Base-by-base conservation (phyloP, 306 rosid species). In the Dryas octopetala region DNA sequence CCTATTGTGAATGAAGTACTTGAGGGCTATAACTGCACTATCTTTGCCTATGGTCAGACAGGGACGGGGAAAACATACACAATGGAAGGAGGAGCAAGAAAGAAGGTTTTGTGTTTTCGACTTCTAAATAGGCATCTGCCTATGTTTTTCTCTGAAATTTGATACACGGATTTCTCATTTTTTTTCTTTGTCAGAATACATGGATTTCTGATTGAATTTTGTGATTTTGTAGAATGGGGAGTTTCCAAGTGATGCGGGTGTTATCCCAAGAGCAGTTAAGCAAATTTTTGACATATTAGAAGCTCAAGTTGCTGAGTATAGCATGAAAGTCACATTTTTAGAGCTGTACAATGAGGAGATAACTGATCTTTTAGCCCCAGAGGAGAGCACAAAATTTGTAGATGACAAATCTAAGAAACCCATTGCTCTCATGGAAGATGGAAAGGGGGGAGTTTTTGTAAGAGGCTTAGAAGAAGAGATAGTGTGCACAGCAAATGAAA, bases 391-490 rank as follows among this genome's bases (percentile, higher is more conserved):
- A 6, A 96, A 92, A 83, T 90, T 88, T 79, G 76, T 88, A 48
- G 99, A 96, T 54, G 99, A 96, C 60, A 96, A 96, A 81, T 86
- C 94, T 77, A 92, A 87, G 86, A 96, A 92, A 87, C 99, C 99
- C 44, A 90, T 96, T 17, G 98, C 99, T 76, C 95, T 96, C 68
- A 96, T 96, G 99, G 99, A 96, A 81, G 99, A 96, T 74, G 99
- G 99, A 66, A 96, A 84, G 78, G 99, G 99, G 57, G 99, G 99
- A 58, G 99, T 96, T 64, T 91, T 96, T 73, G 99, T 96, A 47
- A 84, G 98, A 80, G 99, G 99, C 8, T 83, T 96, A 86, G 99
- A 96, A 85, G 99, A 96, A 90, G 99, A 96, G 91, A 96, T 96
- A 60, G 99, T 96, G 68, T 90, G 97, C 84, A 90, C 97, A 54